Evolutionary conservation across 1,284 basidiomycete genomes (phyloP).

Genomic region (Dichomitus squalens): DNA sequence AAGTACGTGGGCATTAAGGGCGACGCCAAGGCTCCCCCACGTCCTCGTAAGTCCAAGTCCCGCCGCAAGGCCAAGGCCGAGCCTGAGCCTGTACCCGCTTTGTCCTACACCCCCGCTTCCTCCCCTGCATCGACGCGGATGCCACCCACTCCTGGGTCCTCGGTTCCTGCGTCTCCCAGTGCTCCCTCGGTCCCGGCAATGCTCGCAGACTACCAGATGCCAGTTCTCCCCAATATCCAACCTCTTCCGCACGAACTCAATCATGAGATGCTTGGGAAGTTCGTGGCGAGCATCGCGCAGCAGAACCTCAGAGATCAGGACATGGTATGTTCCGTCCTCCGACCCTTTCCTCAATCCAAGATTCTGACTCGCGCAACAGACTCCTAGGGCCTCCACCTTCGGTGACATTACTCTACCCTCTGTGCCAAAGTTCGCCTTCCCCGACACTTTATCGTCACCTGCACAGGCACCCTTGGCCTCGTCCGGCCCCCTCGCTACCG

Average conservation of each 20-base stretch:
- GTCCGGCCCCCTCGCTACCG: background rate
- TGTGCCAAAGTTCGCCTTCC: constrained; percentile 13
- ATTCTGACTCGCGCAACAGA: constrained; percentile 2
- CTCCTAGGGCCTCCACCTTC: constrained; percentile 17
- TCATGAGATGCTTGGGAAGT: background rate
- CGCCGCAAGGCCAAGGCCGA: constrained; percentile 7
- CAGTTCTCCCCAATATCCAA: background rate
- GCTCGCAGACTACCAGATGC: background rate
- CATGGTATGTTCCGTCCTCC: constrained; percentile 12
- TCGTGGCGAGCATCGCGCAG: background rate
- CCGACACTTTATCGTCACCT: background rate
- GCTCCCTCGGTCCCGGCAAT: background rate
- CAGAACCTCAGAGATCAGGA: constrained; percentile 9
- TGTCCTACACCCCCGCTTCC: background rate
- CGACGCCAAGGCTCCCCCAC: constrained; percentile 20
- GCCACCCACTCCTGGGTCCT: background rate
- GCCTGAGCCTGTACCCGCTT: background rate
- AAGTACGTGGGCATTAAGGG: constrained; percentile 22
- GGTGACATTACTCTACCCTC: constrained; percentile 12
- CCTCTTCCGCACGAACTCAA: background rate
- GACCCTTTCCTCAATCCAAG: background rate
- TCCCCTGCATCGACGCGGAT: background rate
- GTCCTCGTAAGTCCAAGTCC: constrained; percentile 23
- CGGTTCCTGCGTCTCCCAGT: background rate
- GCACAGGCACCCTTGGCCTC: background rate